These are phyloP conservation scores for Sungouiozyma ichnusensis DNA, from an alignment of 805 yeast genomes.

Conservation along the genomic window DNA sequence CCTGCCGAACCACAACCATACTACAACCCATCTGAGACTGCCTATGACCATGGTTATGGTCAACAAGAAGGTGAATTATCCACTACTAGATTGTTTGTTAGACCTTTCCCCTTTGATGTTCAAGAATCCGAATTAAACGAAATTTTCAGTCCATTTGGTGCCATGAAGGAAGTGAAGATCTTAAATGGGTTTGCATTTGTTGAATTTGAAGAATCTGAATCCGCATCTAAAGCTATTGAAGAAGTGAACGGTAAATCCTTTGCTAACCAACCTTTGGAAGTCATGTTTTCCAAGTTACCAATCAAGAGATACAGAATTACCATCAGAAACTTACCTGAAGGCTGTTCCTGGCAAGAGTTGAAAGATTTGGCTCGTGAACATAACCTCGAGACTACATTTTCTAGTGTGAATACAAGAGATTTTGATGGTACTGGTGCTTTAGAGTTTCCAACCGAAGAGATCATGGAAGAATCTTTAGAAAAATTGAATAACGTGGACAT, in stretches of 20 bases:
- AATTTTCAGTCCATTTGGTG: slow-evolving; percentile 56
- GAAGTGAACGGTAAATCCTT: slow-evolving; percentile 63
- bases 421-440: slow-evolving; percentile 38
- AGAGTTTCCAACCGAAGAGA: slow-evolving; percentile 52
- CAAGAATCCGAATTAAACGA: slow-evolving; percentile 54
- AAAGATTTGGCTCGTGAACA: slow-evolving; percentile 83
- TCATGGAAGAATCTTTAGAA: slow-evolving; percentile 62
- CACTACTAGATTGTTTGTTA: slow-evolving; percentile 42
- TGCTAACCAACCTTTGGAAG: slow-evolving; percentile 40
- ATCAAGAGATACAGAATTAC: slow-evolving; percentile 68
- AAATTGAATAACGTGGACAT: slow-evolving; percentile 61
- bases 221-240: slow-evolving; percentile 65
- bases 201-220: slow-evolving; percentile 65
- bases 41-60: slow-evolving; percentile 7
- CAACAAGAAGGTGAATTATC: slow-evolving; percentile 31
- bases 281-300: slow-evolving; percentile 35
- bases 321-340: slow-evolving; percentile 60
- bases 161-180: slow-evolving; percentile 55
- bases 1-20: slow-evolving; percentile 14
- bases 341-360: slow-evolving; percentile 78
- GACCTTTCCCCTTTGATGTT: slow-evolving; percentile 51
- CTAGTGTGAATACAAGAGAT: slow-evolving; percentile 37
- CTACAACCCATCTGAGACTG: slow-evolving; percentile 12
- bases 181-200: slow-evolving; percentile 84
- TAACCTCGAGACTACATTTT: slow-evolving; percentile 53